phyloP scores from a whole-genome alignment of 306 rosid genomes.

The Aeschynomene evenia region DNA sequence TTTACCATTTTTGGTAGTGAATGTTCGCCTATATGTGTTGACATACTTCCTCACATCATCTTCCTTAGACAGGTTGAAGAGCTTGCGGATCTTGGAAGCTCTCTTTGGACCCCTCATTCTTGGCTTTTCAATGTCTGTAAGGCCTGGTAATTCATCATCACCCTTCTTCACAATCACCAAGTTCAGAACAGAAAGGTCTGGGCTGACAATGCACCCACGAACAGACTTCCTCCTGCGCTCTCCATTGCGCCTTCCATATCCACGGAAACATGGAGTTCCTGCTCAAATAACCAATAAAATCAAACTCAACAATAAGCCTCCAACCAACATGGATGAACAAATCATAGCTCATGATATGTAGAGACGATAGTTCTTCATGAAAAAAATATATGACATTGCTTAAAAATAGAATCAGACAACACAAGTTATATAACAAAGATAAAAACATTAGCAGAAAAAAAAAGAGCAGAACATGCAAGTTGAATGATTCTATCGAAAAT shows the following conservation, averaged over 20 bases:
- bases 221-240: constrained; percentile 47
- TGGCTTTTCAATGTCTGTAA: constrained; percentile 42
- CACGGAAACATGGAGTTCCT: constrained; percentile 47
- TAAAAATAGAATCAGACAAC: neutral
- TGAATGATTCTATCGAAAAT: neutral
- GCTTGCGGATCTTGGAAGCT: constrained; percentile 42
- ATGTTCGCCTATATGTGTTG: constrained; percentile 40
- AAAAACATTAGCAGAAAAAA: neutral
- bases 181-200: constrained; percentile 42
- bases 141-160: constrained; percentile 36
- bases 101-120: constrained; percentile 48
- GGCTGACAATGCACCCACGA: constrained; percentile 46
- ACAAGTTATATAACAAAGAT: neutral
- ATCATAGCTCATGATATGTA: neutral
- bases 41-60: constrained; percentile 48
- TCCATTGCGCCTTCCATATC: constrained; percentile 42
- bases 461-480: neutral
- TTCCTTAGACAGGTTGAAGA: constrained; percentile 40
- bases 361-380: neutral
- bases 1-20: constrained; percentile 39
- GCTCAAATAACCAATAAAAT: constrained; percentile 3
- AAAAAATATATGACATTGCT: neutral
- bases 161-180: constrained; percentile 46
- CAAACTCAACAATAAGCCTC: neutral
- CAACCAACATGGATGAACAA: neutral